phyloP scores from a whole-genome alignment of 441 rosid species.

The Manihot esculenta region DNA sequence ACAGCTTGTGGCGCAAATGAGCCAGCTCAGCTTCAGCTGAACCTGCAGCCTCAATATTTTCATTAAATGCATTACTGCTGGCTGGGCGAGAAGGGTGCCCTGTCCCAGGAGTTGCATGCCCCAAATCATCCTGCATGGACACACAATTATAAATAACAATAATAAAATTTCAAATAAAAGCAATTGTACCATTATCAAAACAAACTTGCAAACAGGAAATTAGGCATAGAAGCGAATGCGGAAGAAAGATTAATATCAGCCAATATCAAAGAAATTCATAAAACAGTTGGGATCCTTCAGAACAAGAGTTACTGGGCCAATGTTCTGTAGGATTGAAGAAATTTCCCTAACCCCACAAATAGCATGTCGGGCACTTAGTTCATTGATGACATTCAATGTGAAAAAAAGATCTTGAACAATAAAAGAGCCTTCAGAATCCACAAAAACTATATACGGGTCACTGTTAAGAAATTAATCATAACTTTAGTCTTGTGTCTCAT shows the following conservation, averaged over 20 bases:
- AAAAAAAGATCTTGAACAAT: background rate
- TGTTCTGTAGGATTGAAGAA: background rate
- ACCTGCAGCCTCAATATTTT: conserved; percentile 42
- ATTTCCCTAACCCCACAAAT: no score
- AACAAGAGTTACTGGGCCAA: background rate
- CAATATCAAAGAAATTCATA: background rate
- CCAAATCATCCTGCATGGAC: conserved; percentile 67
- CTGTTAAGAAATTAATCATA: background rate
- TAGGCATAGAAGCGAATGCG: background rate
- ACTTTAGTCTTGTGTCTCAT: no score
- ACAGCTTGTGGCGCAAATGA: conserved; percentile 40
- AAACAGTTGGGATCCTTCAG: background rate
- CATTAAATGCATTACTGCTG: conserved; percentile 56
- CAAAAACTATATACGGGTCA: background rate
- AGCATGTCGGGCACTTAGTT: background rate
- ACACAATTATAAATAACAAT: conserved; percentile 5
- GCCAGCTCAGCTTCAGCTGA: conserved; percentile 59
- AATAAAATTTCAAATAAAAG: background rate
- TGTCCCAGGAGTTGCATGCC: conserved; percentile 39
- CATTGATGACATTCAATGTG: background rate
- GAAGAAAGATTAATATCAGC: background rate
- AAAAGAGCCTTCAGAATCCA: background rate
- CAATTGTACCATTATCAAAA: background rate
- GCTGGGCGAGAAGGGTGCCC: conserved; percentile 82
- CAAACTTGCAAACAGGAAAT: background rate